These are phyloP conservation scores for Lactarius sp. DNA, from an alignment of 768 basidiomycete genomes.

Conservation along the genomic window DNA sequence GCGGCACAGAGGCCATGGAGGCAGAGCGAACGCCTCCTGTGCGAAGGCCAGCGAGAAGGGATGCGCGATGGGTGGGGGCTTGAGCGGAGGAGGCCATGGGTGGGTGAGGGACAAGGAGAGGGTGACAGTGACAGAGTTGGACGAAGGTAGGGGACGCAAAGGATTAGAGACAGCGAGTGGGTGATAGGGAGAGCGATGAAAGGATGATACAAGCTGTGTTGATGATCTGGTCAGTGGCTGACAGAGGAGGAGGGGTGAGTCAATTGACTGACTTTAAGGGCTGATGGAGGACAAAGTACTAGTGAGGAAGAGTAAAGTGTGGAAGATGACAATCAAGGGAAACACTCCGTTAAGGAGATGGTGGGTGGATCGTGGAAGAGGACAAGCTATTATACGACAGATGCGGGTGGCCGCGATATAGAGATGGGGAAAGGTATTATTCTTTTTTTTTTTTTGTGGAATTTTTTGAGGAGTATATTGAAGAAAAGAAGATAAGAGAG, in stretches of 20 bases:
- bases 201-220: slow-evolving; percentile 34
- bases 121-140: slow-evolving; percentile 23
- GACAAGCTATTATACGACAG: slow-evolving; percentile 22
- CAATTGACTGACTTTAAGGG: slow-evolving; percentile 12
- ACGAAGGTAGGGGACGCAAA: slow-evolving; percentile 22
- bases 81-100: slow-evolving; percentile 43
- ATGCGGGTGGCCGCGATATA: slow-evolving; percentile 21
- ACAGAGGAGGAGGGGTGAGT: neutral
- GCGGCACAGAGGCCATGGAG: slow-evolving; percentile 47
- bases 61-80: slow-evolving; percentile 57
- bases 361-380: slow-evolving; percentile 17
- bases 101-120: slow-evolving; percentile 16
- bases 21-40: slow-evolving; percentile 86
- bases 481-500: slow-evolving; percentile 18
- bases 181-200: slow-evolving; percentile 25
- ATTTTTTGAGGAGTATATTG: slow-evolving; percentile 4
- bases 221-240: slow-evolving; percentile 14
- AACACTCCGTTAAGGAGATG: slow-evolving; percentile 21
- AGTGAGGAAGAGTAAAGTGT: slow-evolving; percentile 25
- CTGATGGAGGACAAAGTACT: slow-evolving; percentile 11
- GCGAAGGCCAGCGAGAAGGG: slow-evolving; percentile 83
- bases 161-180: slow-evolving; percentile 26
- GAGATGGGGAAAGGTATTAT: slow-evolving; percentile 11
- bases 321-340: slow-evolving; percentile 2
- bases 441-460: slow-evolving; percentile 6